Evolutionary conservation across 2,329 filamentous ascomycete genomes (phyloP).

Genomic region (Pseudogymnoascus sp.): DNA sequence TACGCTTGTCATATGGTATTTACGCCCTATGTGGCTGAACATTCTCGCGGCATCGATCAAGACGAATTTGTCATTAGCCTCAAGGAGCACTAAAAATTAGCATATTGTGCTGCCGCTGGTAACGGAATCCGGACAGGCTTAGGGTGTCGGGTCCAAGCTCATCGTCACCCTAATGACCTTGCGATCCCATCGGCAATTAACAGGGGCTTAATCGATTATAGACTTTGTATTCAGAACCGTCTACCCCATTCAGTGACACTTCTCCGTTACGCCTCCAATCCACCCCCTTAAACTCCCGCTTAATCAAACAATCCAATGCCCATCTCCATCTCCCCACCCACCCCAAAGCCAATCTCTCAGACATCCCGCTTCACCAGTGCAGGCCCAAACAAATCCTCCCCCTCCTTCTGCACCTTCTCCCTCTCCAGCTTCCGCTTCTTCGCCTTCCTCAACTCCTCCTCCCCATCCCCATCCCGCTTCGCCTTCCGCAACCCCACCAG

Average conservation of each 20-base stretch:
- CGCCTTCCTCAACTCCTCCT: constrained; percentile 21
- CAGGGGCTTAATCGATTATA: not conserved
- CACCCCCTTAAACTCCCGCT: not conserved
- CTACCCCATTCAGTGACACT: not conserved
- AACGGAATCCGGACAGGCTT: not conserved
- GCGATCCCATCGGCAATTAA: not conserved
- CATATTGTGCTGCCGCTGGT: not conserved
- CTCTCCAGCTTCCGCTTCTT: constrained; percentile 38
- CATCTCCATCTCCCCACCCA: not conserved
- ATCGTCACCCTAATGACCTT: not conserved
- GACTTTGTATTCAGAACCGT: not conserved
- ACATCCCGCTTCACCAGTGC: constrained; percentile 16
- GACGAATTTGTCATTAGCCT: not conserved
- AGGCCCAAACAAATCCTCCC: constrained; percentile 29
- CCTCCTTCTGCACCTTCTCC: constrained; percentile 30
- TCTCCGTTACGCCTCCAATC: not conserved
- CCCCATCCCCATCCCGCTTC: constrained; percentile 42
- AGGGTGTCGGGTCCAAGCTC: not conserved
- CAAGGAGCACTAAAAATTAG: not conserved
- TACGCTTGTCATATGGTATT: not conserved
- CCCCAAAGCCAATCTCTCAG: not conserved
- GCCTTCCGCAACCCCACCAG: constrained; percentile 61
- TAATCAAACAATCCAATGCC: not conserved
- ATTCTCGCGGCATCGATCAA: not conserved
- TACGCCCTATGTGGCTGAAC: not conserved